These are phyloP conservation scores for Clausena lansium DNA, from an alignment of 345 rosid species.

Conservation along the genomic window DNA sequence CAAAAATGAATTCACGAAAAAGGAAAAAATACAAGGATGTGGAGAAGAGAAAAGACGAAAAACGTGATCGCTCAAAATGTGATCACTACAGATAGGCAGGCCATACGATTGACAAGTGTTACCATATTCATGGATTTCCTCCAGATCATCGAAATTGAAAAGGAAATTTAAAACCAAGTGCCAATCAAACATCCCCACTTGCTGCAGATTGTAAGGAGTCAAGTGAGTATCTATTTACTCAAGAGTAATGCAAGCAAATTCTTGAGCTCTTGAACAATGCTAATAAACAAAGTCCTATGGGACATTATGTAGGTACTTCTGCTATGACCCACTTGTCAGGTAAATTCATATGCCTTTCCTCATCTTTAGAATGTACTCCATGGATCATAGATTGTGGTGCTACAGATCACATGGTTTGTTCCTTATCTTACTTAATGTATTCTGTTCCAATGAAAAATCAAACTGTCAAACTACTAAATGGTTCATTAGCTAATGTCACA, in stretches of 20 bases:
- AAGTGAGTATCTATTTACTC: not conserved
- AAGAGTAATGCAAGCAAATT: not conserved
- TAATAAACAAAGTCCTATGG: not conserved
- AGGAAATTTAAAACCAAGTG: not conserved
- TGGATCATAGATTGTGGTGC: not conserved
- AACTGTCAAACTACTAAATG: not conserved
- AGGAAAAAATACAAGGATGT: too few species aligned
- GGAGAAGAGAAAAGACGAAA: not conserved
- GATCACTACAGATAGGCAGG: not conserved
- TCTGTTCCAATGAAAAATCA: not conserved
- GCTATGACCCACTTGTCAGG: not conserved
- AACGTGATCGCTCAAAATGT: not conserved
- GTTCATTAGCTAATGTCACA: not conserved
- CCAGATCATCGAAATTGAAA: not conserved
- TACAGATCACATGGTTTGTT: not conserved
- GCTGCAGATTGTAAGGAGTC: not conserved
- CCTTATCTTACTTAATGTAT: not conserved
- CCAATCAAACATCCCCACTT: not conserved
- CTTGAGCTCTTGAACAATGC: not conserved
- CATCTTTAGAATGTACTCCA: not conserved
- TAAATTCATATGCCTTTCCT: not conserved
- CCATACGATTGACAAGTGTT: not conserved
- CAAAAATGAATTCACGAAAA: too few species aligned
- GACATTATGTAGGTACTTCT: not conserved
- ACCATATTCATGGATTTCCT: not conserved